Conservation (phyloP, 1,284 basidiomycete species). For the Irpex rosettiformis region DNA sequence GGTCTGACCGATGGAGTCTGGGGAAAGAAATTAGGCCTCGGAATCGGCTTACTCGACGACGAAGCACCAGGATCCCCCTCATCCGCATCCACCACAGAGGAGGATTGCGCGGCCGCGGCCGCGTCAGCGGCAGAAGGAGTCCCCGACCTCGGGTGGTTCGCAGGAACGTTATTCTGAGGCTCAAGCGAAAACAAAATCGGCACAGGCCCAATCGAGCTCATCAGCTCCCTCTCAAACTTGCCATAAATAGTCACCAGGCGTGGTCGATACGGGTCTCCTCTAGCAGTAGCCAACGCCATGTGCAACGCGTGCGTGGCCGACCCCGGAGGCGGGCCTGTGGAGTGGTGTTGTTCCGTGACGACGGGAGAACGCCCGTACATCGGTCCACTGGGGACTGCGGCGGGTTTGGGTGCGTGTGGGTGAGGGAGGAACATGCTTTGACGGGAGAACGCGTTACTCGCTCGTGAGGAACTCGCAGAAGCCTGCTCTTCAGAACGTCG, state of each 20-base stretch:
- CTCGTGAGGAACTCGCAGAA: constrained; percentile 11
- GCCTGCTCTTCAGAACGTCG: not conserved
- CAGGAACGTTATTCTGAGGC: constrained; percentile 39
- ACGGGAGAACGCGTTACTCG: constrained; percentile 13
- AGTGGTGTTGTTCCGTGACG: not conserved
- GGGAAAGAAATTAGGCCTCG: constrained; percentile 61
- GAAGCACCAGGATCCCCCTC: not conserved
- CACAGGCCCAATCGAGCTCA: constrained; percentile 53
- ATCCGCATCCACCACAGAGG: not conserved
- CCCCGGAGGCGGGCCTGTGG: constrained; percentile 19
- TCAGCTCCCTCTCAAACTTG: constrained; percentile 51
- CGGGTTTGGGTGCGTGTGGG: constrained; percentile 66
- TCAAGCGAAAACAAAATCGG: constrained; percentile 62
- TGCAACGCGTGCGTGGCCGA: constrained; percentile 32
- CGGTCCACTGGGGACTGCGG: constrained; percentile 39
- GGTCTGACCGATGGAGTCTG: constrained; percentile 49
- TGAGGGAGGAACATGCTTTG: constrained; percentile 63
- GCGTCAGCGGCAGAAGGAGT: too few species aligned
- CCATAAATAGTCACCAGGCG: constrained; percentile 59
- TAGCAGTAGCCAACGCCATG: constrained; percentile 23
- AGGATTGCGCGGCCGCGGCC: too few species aligned
- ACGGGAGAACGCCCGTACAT: constrained; percentile 50
- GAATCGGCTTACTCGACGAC: constrained; percentile 34
- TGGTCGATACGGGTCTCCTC: constrained; percentile 23
- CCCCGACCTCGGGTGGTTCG: constrained; percentile 21